Base-by-base conservation (phyloP, 2,329 filamentous ascomycete species). In the Cladophialophora yegresii region DNA sequence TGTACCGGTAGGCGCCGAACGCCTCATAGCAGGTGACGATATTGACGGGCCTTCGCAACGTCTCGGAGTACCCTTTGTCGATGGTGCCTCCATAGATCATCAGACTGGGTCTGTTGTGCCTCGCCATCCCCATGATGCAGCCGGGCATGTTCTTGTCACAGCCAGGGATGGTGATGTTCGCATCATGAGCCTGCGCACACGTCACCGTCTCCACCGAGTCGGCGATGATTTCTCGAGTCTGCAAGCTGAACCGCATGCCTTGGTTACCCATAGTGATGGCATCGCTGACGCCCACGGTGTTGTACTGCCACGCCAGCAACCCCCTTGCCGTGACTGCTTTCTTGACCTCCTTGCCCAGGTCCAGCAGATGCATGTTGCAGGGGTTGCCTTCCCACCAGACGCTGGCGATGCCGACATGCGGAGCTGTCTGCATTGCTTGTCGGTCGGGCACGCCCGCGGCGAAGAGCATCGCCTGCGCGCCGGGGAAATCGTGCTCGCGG, bases 91-190 rank as follows among this genome's bases (percentile, higher is more conserved):
- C 93, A 75, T 97, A 98, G 65, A 98, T 89, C 92, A 97, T 96
- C 74, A 97, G 82, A 54, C 92, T 95, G 3, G 93, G 93, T 9
- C 93, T 85, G 78, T 97, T 97, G 78, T 96, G 91, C 63, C 93
- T 86, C 13, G 91, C 91, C 73, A 95, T 92, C 0, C 90, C 92
- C 88, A 96, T 96, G 68, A 95, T 83, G 16, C 91, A 89, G 68
- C 93, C 93, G 0, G 93, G 93, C 93, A 97, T 97, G 77, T 97
- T 97, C 85, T 97, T 97, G 80, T 97, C 93, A 76, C 93, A 97
- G 10, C 93, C 93, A 0, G 93, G 92, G 71, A 97, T 93, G 32
- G 91, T 88, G 75, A 97, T 93, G 76, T 93, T 96, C 64, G 92
- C 93, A 75, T 97, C 93, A 77, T 97, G 92, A 71, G 90, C 89